Conservation (phyloP, 2,329 filamentous ascomycete genomes). For the Colletotrichum navitas region DNA sequence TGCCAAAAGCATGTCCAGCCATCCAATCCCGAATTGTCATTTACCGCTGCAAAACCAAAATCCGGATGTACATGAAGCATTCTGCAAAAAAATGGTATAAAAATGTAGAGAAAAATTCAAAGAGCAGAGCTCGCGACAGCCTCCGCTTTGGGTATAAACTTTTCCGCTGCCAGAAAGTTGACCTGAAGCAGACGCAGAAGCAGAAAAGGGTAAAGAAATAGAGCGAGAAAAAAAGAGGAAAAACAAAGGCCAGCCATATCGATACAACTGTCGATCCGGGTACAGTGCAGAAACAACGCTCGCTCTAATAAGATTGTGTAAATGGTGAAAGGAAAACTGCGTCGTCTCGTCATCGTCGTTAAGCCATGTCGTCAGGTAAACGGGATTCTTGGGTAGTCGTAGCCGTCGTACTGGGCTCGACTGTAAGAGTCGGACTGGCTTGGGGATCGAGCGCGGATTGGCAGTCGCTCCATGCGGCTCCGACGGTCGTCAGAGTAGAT, state of each 20-base stretch:
- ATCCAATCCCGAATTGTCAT: constrained; percentile 18
- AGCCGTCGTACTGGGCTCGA: constrained; percentile 45
- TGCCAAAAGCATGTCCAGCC: constrained; percentile 30
- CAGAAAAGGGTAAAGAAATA: constrained; percentile 42
- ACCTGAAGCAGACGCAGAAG: constrained; percentile 47
- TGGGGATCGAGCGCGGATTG: constrained; percentile 59
- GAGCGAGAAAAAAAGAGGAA: constrained; percentile 2
- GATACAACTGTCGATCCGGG: constrained; percentile 40
- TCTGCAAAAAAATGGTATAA: constrained; percentile 41
- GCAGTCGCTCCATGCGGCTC: constrained; percentile 59
- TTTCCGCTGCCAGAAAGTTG: constrained; percentile 48
- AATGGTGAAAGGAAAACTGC: constrained; percentile 45
- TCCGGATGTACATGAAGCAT: constrained; percentile 34
- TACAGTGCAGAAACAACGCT: constrained; percentile 45
- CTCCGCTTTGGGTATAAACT: constrained; percentile 54
- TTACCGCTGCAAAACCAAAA: not conserved
- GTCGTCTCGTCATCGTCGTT: constrained; percentile 38
- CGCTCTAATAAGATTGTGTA: constrained; percentile 34
- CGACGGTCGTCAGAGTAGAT: constrained; percentile 64
- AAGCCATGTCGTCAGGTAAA: constrained; percentile 32
- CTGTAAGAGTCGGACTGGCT: constrained; percentile 64
- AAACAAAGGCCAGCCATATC: constrained; percentile 34
- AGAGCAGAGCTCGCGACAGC: constrained; percentile 19
- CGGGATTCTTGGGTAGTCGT: constrained; percentile 42
- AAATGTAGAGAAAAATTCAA: constrained; percentile 33